Conservation (phyloP, 2,329 filamentous ascomycete genomes). For the Taxawa tesnikishii region DNA sequence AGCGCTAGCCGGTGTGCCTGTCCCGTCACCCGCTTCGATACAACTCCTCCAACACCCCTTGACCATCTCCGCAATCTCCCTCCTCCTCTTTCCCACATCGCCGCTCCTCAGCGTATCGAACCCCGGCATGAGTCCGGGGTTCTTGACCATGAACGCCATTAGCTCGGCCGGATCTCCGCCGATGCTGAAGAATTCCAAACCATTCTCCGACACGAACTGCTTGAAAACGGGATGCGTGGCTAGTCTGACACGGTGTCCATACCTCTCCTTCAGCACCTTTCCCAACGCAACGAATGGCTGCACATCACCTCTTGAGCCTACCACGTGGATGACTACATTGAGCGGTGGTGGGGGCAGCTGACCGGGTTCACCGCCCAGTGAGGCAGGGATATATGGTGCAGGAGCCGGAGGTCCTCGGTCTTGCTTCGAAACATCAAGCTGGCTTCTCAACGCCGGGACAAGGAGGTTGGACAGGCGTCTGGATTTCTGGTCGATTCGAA, state of each 20-base stretch:
- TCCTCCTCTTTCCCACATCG: conserved; percentile 62
- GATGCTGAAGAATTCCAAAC: conserved; percentile 39
- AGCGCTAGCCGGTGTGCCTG: conserved; percentile 23
- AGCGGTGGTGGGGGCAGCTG: conserved; percentile 36
- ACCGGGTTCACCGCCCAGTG: conserved; percentile 51
- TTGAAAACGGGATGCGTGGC: conserved; percentile 38
- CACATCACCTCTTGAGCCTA: conserved; percentile 37
- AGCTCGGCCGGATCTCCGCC: conserved; percentile 37
- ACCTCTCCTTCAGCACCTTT: conserved; percentile 35
- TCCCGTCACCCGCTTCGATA: conserved; percentile 63
- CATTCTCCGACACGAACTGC: conserved; percentile 36
- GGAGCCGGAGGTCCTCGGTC: conserved; percentile 42
- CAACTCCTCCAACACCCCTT: conserved; percentile 79
- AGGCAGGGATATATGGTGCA: conserved; percentile 61
- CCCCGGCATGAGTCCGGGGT: conserved; percentile 74
- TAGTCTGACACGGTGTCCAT: conserved; percentile 34
- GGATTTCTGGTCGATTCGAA: conserved; percentile 64
- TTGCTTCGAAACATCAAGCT: conserved; percentile 36
- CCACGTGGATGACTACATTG: conserved; percentile 37
- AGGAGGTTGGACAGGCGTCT: conserved; percentile 54
- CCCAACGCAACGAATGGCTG: conserved; percentile 38
- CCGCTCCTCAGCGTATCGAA: conserved; percentile 65
- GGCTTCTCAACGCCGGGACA: conserved; percentile 48
- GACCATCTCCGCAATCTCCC: conserved; percentile 68
- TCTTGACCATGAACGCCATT: conserved; percentile 79